Evolutionary conservation across 169 alveolate genomes (phyloP).

Genomic region (Plasmodium fragile): DNA sequence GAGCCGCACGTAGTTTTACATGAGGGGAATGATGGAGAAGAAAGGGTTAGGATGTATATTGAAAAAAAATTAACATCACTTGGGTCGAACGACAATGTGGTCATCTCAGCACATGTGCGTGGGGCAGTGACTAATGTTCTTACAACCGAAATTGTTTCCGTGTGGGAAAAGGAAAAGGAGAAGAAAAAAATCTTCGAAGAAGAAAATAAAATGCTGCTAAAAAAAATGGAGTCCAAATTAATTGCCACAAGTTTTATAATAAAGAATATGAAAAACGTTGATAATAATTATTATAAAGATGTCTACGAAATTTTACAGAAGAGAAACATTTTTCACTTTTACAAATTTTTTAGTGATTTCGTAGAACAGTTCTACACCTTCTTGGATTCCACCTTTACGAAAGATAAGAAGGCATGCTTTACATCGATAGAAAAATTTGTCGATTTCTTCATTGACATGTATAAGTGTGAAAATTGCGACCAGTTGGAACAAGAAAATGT

Average conservation of each 20-base stretch:
- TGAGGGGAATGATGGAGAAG: neutral
- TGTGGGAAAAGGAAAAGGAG: neutral
- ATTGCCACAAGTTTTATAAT: conserved; percentile 48
- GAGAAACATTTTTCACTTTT: conserved; percentile 56
- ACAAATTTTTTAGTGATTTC: conserved; percentile 66
- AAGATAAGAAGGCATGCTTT: conserved; percentile 54
- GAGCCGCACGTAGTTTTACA: neutral
- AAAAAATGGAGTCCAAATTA: conserved; percentile 43
- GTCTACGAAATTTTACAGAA: conserved; percentile 36
- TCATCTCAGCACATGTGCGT: neutral
- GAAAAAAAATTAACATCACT: conserved; percentile 3
- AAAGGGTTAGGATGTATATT: neutral
- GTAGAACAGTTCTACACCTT: conserved; percentile 44
- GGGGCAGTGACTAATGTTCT: conserved; percentile 4
- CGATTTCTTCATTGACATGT: conserved; percentile 45
- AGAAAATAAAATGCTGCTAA: conserved; percentile 33
- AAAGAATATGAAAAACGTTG: conserved; percentile 18
- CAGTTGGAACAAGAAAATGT: conserved; percentile 41
- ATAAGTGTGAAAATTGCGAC: conserved; percentile 43
- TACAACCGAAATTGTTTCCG: neutral
- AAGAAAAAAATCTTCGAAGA: conserved; percentile 20
- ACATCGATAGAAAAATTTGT: conserved; percentile 16
- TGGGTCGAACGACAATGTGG: neutral
- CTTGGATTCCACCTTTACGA: conserved; percentile 26
- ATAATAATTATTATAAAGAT: conserved; percentile 71